phyloP scores from a whole-genome alignment of 306 rosid species.

The Prunus armeniaca region DNA sequence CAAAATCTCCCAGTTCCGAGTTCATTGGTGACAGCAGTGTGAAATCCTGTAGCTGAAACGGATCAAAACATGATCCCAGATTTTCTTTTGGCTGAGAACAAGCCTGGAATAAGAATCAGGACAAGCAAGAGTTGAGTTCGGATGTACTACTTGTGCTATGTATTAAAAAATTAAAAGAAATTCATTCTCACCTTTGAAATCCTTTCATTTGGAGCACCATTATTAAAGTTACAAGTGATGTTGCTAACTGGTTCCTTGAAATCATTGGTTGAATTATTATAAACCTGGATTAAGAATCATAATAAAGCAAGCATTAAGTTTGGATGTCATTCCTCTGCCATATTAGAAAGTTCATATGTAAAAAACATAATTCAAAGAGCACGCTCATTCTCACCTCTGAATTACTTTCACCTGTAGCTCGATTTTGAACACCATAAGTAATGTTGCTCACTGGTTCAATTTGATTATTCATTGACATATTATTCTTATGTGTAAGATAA shows the following conservation, averaged over 20 bases:
- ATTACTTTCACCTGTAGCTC: not conserved
- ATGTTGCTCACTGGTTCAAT: not conserved
- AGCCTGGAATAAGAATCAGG: slow-evolving; percentile 28
- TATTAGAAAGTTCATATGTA: not conserved
- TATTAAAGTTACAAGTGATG: not conserved
- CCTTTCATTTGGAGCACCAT: not conserved
- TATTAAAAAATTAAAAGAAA: too few relatives aligned
- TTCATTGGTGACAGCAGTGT: not conserved
- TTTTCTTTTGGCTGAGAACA: not conserved
- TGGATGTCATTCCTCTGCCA: not conserved
- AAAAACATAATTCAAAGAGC: not conserved
- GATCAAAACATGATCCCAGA: not conserved
- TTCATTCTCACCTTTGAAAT: slow-evolving; percentile 33
- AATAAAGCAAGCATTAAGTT: not conserved
- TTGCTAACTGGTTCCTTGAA: not conserved
- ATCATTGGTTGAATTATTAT: not conserved
- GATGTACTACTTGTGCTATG: not conserved
- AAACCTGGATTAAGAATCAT: not conserved
- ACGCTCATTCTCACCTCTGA: slow-evolving; percentile 31
- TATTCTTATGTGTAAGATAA: not conserved
- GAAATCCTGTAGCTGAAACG: not conserved
- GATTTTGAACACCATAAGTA: not conserved
- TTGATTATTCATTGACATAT: not conserved
- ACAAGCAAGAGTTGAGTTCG: slow-evolving; percentile 7
- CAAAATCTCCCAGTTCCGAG: not conserved